phyloP scores from a whole-genome alignment of 2,329 filamentous ascomycete species.

The Talaromyces sp. region DNA sequence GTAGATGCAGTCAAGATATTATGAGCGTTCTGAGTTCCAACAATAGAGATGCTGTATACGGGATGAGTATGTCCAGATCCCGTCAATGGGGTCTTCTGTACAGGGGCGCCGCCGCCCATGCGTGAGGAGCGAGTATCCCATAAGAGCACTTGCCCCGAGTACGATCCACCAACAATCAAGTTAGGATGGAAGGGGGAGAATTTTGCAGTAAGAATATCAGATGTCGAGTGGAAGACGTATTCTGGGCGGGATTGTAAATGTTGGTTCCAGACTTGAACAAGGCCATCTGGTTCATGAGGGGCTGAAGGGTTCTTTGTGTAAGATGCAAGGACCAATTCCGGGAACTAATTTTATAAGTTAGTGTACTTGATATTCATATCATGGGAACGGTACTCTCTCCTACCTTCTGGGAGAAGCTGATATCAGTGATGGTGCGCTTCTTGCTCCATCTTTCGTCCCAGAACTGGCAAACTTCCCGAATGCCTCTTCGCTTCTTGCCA shows the following conservation, averaged over 20 bases:
- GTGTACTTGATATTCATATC: constrained; percentile 6
- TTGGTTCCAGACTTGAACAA: constrained; percentile 96
- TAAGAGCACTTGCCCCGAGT: constrained; percentile 92
- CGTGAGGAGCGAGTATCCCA: constrained; percentile 95
- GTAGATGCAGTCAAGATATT: constrained; percentile 98
- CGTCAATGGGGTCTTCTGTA: constrained; percentile 94
- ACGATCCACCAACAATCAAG: constrained; percentile 91
- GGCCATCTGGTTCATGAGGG: constrained; percentile 87
- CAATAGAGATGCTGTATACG: constrained; percentile 91
- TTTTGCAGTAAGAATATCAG: constrained; percentile 90
- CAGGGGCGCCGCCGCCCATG: constrained; percentile 66
- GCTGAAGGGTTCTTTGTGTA: constrained; percentile 98
- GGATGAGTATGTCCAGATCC: constrained; percentile 95
- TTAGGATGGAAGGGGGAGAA: constrained; percentile 99
- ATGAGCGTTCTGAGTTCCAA: constrained; percentile 97
- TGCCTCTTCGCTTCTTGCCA: constrained; percentile 47
- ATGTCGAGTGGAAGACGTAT: constrained; percentile 95
- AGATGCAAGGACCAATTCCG: constrained; percentile 86
- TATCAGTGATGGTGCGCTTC: constrained; percentile 93
- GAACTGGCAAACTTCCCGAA: constrained; percentile 86
- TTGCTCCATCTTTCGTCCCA: constrained; percentile 95
- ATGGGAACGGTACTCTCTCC: constrained; percentile 5
- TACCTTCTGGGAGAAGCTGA: constrained; percentile 91
- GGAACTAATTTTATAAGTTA: constrained; percentile 61
- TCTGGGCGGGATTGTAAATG: constrained; percentile 93